phyloP scores from a whole-genome alignment of 768 basidiomycete species.

The Tricholoma furcatifolium region DNA sequence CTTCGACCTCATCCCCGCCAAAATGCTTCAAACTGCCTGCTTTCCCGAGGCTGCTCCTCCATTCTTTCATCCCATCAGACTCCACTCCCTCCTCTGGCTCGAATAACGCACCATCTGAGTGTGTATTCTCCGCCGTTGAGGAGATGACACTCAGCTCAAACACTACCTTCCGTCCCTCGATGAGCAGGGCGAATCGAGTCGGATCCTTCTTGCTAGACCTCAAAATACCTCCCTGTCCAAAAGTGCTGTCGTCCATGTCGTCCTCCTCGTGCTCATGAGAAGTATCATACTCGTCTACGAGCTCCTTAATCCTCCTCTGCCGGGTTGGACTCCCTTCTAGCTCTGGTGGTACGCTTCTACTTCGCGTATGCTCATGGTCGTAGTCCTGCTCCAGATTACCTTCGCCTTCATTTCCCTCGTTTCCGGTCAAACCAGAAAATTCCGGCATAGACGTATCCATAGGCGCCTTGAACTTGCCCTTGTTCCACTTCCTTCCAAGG shows the following conservation, averaged over 20 bases:
- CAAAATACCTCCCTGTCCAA: slow-evolving; percentile 55
- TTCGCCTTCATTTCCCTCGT: slow-evolving; percentile 27
- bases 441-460: slow-evolving; percentile 2
- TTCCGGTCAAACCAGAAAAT: slow-evolving; percentile 23
- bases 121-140: slow-evolving; percentile 22
- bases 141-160: slow-evolving; percentile 75
- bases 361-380: slow-evolving; percentile 38
- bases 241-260: slow-evolving; percentile 22
- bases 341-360: slow-evolving; percentile 57
- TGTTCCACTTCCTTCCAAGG: slow-evolving; percentile 19
- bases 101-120: slow-evolving; percentile 13
- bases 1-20: slow-evolving; percentile 50
- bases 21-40: slow-evolving; percentile 23
- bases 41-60: slow-evolving; percentile 23
- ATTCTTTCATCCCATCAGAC: slow-evolving; percentile 16
- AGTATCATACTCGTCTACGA: slow-evolving; percentile 17
- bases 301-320: slow-evolving; percentile 29
- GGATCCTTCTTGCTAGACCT: slow-evolving; percentile 59
- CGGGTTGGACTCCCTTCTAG: slow-evolving; percentile 41
- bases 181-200: slow-evolving; percentile 60
- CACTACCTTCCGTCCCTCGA: slow-evolving; percentile 56
- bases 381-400: slow-evolving; percentile 2
- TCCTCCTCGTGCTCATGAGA: slow-evolving; percentile 8
- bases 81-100: slow-evolving; percentile 15
- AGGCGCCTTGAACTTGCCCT: slow-evolving; percentile 27